Base-by-base conservation (phyloP, 164 flowering plant genomes). In the Piper betle region DNA sequence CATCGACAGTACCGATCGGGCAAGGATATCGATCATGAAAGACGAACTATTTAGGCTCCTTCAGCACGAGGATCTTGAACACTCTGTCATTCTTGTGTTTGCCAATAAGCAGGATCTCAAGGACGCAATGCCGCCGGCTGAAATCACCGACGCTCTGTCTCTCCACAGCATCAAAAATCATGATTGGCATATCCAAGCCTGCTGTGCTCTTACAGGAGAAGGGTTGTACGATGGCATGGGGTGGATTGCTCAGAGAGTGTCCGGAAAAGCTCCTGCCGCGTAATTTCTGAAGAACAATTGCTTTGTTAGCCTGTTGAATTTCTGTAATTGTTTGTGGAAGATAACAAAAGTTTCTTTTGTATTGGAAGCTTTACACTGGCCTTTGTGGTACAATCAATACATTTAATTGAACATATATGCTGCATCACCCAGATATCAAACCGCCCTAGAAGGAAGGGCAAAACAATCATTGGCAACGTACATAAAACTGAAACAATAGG, bases 131-230 rank as follows among this genome's bases (percentile, higher is more conserved):
- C 68, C 84, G 20, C 93, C 96, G 2, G 93, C 96, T 33, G 96
- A 89, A 66, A 87, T 89, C 65, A 89, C 93, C 0, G 96, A 87
- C 68, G 86, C 86, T 10, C 84, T 92, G 20, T 87, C 93, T 4
- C 96, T 89, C 41, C 96, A 89, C 71, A 87, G 86, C 73, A 92
- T 92, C 69, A 92, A 92, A 77, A 81, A 84, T 54, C 96, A 87
- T 55, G 91, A 89, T 59, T 92, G 98, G 98, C 98, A 87, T 73
- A 92, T 92, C 62, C 98, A 92, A 71, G 88, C 91, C 17, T 85
- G 93, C 62, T 81, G 82, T 74, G 98, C 96, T 53, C 80, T 92
- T 58, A 87, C 91, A 0, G 93, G 98, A 6, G 91, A 89, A 1
- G 96, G 98, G 16, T 65, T 89, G 39, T 85, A 82, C 52, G 96